These are phyloP conservation scores for Striga hermonthica DNA, from an alignment of 305 asterid genomes.

Conservation along the genomic window DNA sequence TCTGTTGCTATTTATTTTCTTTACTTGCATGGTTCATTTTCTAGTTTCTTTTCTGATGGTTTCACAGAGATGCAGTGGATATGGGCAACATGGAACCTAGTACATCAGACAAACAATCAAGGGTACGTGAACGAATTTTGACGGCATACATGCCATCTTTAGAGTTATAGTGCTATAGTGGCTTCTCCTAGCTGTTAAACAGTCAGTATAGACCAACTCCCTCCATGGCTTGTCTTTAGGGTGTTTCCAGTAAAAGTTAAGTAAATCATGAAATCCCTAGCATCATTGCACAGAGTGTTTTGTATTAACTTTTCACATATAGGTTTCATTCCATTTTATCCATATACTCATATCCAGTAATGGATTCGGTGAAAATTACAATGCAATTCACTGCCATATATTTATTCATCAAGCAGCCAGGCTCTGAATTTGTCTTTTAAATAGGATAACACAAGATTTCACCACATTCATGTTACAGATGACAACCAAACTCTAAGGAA, in stretches of 20 bases:
- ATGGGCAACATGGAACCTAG: conserved; percentile 36
- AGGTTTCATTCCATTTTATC: conserved; percentile 21
- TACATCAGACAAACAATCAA: conserved; percentile 37
- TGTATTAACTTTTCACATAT: neutral
- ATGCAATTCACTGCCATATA: conserved; percentile 17
- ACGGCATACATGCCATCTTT: conserved; percentile 7
- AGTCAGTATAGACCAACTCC: conserved; percentile 4
- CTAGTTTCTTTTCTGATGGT: conserved; percentile 26
- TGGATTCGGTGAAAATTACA: conserved; percentile 9
- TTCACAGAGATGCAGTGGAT: conserved; percentile 42
- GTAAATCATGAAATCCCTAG: conserved; percentile 8
- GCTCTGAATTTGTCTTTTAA: conserved; percentile 32
- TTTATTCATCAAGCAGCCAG: conserved; percentile 8
- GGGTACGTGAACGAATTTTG: conserved; percentile 35
- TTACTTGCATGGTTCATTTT: conserved; percentile 21
- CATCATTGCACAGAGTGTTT: neutral
- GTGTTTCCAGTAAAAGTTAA: conserved; percentile 21
- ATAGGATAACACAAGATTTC: conserved; percentile 44
- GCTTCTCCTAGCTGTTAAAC: neutral
- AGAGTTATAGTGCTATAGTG: neutral
- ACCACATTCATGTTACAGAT: conserved; percentile 37
- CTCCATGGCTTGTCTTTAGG: neutral
- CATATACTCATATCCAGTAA: conserved; percentile 7
- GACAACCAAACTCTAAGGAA: conserved; percentile 39
- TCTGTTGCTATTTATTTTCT: conserved; percentile 20